Base-by-base conservation (phyloP, 2,329 filamentous ascomycete genomes). In the Alternaria alternata region DNA sequence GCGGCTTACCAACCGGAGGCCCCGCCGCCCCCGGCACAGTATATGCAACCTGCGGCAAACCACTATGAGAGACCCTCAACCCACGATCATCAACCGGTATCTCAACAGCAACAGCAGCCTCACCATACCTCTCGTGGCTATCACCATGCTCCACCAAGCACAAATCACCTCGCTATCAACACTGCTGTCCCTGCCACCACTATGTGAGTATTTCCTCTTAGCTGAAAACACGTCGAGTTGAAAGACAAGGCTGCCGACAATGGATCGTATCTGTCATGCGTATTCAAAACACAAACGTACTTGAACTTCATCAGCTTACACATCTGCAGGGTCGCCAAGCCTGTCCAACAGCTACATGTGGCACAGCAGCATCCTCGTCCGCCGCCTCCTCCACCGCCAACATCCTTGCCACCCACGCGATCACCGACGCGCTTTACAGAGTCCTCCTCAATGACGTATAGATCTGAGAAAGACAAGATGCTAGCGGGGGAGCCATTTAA, bases 391-490 rank as follows among this genome's bases (percentile, higher is more conserved):
- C 71, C 72, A 42, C 55, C 63, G n/a, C 63, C 63, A 14, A 61
- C 62, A n/a, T 54, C 61, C 51, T 61, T 61, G 44, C 66, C 69
- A 46, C 65, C 68, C 34, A 63, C 54, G n/a, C 72, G 67, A 26
- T 69, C 71, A 51, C 67, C 69, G 34, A 54, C 69, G 12, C 69
- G 69, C 46, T 72, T 69, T 47, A 57, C 68, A 55, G 57, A 59
- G 53, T 63, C 69, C 9, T 65, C 65, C 3, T 51, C 70, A 66
- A 67, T 80, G 67, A 67, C 79, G 67, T 70, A 73, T 70, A 80
- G 84, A 61, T 90, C 89, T 1, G 92, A 97, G 75, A 95, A 95
- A 78, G 91, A 96, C 61, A 93, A 95, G 76, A 98, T 98, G 94
- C 82, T 96, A 16, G 84, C 85, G 32, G 92, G 92, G 12, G 86